These are phyloP conservation scores for Coprinopsis strossmayeri DNA, from an alignment of 768 basidiomycete genomes.

Conservation along the genomic window DNA sequence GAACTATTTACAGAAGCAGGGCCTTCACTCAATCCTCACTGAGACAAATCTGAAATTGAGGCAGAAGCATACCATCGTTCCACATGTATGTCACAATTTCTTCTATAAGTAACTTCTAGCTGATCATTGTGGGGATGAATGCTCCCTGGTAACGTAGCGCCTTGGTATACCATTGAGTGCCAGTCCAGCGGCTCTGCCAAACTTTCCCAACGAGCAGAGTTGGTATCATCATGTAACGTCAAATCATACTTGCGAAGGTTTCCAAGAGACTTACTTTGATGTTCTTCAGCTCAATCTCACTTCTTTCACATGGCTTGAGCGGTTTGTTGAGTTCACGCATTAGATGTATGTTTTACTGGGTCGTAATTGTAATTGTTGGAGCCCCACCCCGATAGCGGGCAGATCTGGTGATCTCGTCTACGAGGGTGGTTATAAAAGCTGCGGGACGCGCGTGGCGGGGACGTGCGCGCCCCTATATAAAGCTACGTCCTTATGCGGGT, in stretches of 20 bases:
- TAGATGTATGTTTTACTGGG: no score
- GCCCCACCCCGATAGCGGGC: no score
- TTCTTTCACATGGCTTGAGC: background rate
- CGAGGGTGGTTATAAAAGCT: no score
- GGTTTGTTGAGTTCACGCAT: slow-evolving; percentile 3
- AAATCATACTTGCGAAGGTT: background rate
- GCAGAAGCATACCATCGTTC: slow-evolving; percentile 26
- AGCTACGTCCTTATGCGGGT: no score
- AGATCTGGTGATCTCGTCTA: no score
- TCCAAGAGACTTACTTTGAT: background rate
- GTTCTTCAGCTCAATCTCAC: background rate
- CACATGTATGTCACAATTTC: slow-evolving; percentile 27
- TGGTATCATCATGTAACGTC: slow-evolving; percentile 4
- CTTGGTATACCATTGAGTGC: slow-evolving; percentile 16
- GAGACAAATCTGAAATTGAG: slow-evolving; percentile 19
- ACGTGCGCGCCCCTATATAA: no score
- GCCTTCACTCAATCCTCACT: slow-evolving; percentile 17
- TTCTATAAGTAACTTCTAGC: no score
- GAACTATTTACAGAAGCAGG: slow-evolving; percentile 24
- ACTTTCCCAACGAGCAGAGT: background rate
- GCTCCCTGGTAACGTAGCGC: no score
- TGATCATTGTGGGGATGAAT: no score
- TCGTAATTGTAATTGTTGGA: no score
- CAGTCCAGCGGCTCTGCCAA: no score
- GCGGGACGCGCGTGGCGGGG: no score